phyloP scores from a whole-genome alignment of 192 early-diverging fungal species.

The Cetraspora pellucida region DNA sequence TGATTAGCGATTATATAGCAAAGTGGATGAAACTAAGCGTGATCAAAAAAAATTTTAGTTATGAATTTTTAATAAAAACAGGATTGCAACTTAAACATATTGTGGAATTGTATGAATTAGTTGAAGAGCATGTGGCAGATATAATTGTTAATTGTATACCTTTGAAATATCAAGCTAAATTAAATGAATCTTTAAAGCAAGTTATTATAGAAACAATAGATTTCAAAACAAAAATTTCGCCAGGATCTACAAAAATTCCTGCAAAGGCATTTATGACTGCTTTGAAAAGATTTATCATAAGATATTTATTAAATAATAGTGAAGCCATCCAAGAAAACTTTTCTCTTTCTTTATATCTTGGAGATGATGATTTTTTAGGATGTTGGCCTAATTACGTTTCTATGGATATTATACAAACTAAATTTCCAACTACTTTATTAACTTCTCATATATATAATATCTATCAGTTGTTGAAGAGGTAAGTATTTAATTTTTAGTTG shows the following conservation, averaged over 20 bases:
- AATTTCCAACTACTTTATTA: not conserved
- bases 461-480: not conserved
- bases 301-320: conserved; percentile 7
- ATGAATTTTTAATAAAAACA: not conserved
- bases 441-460: not conserved
- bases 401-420: not conserved
- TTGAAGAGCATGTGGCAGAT: conserved; percentile 27
- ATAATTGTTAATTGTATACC: conserved; percentile 1
- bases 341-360: not conserved
- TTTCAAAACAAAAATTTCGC: not conserved
- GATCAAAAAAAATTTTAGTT: not conserved
- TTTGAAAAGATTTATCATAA: conserved; percentile 28
- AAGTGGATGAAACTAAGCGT: conserved; percentile 26
- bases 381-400: not conserved
- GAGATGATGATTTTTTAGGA: not conserved
- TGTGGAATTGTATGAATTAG: conserved; percentile 26
- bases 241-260: not conserved
- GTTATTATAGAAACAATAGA: not conserved
- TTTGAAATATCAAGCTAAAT: not conserved
- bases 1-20: conserved; percentile 21
- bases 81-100: conserved; percentile 20
- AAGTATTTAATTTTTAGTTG: no score
- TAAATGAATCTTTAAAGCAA: not conserved
- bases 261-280: conserved; percentile 24
- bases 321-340: not conserved